These are phyloP conservation scores for Rutstroemia sp. DNA, from an alignment of 2,329 filamentous ascomycete genomes.

Conservation along the genomic window DNA sequence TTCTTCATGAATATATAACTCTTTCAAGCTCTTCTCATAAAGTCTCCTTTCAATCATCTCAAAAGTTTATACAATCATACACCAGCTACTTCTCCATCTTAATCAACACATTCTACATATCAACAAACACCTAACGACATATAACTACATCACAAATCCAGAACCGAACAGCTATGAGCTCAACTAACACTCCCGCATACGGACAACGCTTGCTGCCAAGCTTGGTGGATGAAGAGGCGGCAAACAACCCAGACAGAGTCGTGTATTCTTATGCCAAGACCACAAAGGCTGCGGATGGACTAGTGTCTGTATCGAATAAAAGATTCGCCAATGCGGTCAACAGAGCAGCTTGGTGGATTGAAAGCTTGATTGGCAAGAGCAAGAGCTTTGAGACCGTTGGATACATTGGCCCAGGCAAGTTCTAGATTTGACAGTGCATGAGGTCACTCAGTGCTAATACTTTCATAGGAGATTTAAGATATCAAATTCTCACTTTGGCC, in stretches of 20 bases:
- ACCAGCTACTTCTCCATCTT: background rate
- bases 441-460: background rate
- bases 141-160: background rate
- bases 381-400: conserved; percentile 6
- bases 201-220: conserved; percentile 3
- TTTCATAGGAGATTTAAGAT: conserved; percentile 4
- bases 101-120: background rate
- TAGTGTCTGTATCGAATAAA: conserved; percentile 11
- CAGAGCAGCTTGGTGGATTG: conserved; percentile 14
- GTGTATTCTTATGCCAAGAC: conserved; percentile 3
- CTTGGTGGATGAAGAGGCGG: conserved; percentile 3
- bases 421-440: background rate
- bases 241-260: background rate
- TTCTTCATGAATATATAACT: too few species aligned
- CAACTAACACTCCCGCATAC: background rate
- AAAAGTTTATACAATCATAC: too few species aligned
- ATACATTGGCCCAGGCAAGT: conserved; percentile 9
- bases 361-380: conserved; percentile 17
- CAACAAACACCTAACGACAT: background rate
- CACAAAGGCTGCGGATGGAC: conserved; percentile 6
- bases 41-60: too few species aligned
- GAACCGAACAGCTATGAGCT: background rate
- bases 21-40: too few species aligned
- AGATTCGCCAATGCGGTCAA: conserved; percentile 17
- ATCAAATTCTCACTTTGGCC: conserved; percentile 4